Evolutionary conservation across 768 basidiomycete genomes (phyloP).

Genomic region (Megacollybia marginata): DNA sequence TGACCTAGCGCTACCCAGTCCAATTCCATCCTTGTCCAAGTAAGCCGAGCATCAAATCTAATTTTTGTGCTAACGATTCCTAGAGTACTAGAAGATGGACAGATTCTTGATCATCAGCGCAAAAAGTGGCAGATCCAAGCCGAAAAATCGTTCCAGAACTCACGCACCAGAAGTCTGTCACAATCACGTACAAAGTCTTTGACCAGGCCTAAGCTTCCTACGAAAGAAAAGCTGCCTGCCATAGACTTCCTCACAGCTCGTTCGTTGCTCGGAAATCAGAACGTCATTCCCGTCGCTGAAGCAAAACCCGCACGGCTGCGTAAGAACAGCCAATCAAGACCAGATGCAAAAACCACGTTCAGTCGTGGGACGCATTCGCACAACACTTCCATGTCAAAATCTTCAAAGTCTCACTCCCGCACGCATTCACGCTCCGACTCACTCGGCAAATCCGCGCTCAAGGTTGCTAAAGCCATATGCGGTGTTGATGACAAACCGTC

Average conservation of each 20-base stretch:
- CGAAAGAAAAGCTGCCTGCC: conserved; percentile 15
- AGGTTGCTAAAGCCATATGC: conserved; percentile 29
- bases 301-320: conserved; percentile 9
- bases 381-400: conserved; percentile 7
- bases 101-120: conserved; percentile 54
- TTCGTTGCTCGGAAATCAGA: conserved; percentile 61
- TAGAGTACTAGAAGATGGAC: conserved; percentile 64
- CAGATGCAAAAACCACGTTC: conserved; percentile 19
- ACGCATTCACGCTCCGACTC: conserved; percentile 37
- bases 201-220: conserved; percentile 23
- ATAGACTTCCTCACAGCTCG: conserved; percentile 61
- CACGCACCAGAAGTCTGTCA: conserved; percentile 52
- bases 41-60: conserved; percentile 17
- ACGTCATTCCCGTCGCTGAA: conserved; percentile 36
- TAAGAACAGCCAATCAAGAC: conserved; percentile 11
- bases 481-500: conserved; percentile 12
- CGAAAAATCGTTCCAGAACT: conserved; percentile 55
- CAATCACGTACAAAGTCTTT: conserved; percentile 57
- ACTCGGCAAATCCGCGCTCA: conserved; percentile 33
- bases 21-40: conserved; percentile 51
- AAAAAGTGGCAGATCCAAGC: conserved; percentile 63
- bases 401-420: conserved; percentile 5
- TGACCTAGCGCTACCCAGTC: conserved; percentile 51
- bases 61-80: background rate
- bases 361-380: conserved; percentile 28